phyloP scores from a whole-genome alignment of 768 basidiomycete genomes.

The Boletus vermiculosoides region DNA sequence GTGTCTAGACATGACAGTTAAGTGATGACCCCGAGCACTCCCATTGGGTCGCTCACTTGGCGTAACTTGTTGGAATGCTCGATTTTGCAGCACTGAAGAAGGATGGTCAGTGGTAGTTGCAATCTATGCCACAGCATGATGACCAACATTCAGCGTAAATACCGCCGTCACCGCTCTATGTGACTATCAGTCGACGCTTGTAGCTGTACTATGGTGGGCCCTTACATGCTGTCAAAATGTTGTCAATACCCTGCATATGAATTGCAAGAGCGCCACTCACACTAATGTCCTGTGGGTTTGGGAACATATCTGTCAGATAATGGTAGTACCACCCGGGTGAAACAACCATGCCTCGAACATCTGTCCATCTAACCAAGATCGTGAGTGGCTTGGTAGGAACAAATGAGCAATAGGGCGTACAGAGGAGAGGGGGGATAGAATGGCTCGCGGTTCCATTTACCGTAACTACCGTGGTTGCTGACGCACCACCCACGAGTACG shows the following conservation, averaged over 20 bases:
- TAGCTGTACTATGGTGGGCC: background rate
- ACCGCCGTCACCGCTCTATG: constrained; percentile 62
- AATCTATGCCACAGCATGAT: background rate
- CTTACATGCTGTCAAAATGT: constrained; percentile 34
- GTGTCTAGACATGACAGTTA: constrained; percentile 36
- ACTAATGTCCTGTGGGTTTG: constrained; percentile 51
- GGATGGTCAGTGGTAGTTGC: background rate
- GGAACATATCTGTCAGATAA: background rate
- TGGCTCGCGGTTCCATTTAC: constrained; percentile 50
- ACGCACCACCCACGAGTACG: background rate
- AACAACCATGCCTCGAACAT: constrained; percentile 53
- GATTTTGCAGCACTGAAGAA: constrained; percentile 55
- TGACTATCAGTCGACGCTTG: constrained; percentile 13
- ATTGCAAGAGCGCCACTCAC: constrained; percentile 33
- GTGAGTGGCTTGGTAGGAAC: no score
- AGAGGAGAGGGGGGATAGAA: constrained; percentile 49
- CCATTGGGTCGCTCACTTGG: constrained; percentile 37
- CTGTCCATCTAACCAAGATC: constrained; percentile 40
- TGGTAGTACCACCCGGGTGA: background rate
- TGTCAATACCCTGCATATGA: background rate
- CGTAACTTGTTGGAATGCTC: constrained; percentile 62
- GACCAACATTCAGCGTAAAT: constrained; percentile 57
- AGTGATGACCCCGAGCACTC: background rate
- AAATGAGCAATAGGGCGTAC: constrained; percentile 23
- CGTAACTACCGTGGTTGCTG: constrained; percentile 34